phyloP scores from a whole-genome alignment of 305 asterid genomes.

The Rubia balearica region DNA sequence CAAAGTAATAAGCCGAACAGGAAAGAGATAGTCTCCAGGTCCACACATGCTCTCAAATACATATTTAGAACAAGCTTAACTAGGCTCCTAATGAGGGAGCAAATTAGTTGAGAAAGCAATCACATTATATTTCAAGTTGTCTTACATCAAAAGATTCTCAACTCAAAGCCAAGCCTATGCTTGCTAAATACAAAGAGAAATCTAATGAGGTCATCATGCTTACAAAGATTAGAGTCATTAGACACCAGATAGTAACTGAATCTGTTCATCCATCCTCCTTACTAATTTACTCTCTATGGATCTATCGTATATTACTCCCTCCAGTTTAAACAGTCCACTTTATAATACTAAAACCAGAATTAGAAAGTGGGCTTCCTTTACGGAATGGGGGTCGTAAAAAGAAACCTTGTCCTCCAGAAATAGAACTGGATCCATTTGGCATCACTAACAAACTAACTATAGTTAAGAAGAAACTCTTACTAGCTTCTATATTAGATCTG shows the following conservation, averaged over 20 bases:
- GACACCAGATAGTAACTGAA: background rate
- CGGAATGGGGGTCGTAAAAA: background rate
- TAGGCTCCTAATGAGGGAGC: background rate
- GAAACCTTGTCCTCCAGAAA: background rate
- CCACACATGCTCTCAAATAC: background rate
- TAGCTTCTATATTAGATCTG: background rate
- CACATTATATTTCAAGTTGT: background rate
- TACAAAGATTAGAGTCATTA: background rate
- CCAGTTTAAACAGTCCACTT: background rate
- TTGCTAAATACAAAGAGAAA: background rate
- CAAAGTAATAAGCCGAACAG: background rate
- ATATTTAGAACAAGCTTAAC: background rate
- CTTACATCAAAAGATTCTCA: background rate
- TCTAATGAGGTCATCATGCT: background rate
- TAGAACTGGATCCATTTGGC: background rate
- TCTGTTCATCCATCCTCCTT: background rate
- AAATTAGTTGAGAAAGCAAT: background rate
- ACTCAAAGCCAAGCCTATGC: background rate
- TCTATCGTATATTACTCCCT: background rate
- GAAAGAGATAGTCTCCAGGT: background rate
- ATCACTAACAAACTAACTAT: conserved; percentile 4
- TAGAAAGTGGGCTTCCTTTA: background rate
- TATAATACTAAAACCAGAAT: background rate
- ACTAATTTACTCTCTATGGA: background rate
- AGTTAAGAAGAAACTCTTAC: background rate